A percentile compares a stretch with the other conserved stretches of the same genome.
These are phyloP conservation scores for Leccinum variicolor DNA, from an alignment of 768 basidiomycete genomes.

Conservation along the genomic window DNA sequence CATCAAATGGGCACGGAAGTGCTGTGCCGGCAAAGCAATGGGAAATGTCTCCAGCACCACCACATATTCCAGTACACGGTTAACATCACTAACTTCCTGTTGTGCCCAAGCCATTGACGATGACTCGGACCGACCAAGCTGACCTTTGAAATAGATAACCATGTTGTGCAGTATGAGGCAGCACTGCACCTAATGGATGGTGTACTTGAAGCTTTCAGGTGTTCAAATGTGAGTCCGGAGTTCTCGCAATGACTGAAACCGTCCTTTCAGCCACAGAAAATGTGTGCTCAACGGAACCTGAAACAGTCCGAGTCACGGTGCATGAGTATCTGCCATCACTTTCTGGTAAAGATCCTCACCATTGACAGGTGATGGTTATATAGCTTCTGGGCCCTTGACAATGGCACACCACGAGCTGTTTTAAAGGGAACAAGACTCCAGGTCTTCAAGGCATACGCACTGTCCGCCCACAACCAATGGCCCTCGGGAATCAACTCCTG, in stretches of 20 bases:
- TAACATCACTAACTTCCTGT: too few species aligned
- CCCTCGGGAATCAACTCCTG: not conserved
- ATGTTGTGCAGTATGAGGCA: slow-evolving; percentile 1
- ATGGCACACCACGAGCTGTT: not conserved
- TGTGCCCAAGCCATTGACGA: too few species aligned
- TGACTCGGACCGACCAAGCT: too few species aligned
- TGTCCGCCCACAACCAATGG: not conserved
- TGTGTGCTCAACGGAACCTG: not conserved
- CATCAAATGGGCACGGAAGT: too few species aligned
- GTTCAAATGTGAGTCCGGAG: not conserved
- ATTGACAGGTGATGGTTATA: not conserved
- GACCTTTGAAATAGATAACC: not conserved
- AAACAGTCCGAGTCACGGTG: not conserved
- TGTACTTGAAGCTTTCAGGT: not conserved
- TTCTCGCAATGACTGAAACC: not conserved
- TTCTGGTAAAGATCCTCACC: not conserved
- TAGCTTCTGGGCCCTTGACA: not conserved
- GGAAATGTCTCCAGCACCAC: too few species aligned
- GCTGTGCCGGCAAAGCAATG: too few species aligned
- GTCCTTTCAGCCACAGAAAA: not conserved
- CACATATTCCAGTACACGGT: too few species aligned
- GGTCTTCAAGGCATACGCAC: not conserved
- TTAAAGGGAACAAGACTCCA: not conserved
- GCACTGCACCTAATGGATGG: not conserved
- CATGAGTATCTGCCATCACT: not conserved